These are phyloP conservation scores for Fusarium burgessii DNA, from an alignment of 2,329 filamentous ascomycete genomes.

Conservation along the genomic window DNA sequence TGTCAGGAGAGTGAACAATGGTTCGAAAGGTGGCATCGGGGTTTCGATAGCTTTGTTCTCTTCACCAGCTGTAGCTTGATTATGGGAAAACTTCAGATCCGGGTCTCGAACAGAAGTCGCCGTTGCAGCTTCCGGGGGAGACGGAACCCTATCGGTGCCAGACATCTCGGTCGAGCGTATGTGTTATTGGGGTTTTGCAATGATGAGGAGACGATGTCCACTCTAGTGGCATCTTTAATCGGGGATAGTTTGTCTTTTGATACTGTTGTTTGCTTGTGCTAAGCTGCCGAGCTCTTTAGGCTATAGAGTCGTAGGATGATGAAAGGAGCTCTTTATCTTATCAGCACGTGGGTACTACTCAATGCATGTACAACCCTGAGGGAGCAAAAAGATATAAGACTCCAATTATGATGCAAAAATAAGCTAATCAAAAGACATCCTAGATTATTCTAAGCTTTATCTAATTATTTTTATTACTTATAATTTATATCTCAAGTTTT, in stretches of 20 bases:
- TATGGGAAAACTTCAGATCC: constrained; percentile 27
- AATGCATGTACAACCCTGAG: not conserved
- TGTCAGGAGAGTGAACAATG: constrained; percentile 87
- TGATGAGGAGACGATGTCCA: constrained; percentile 30
- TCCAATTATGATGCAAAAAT: too few relatives aligned
- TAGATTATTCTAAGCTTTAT: too few relatives aligned
- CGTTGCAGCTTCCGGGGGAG: constrained; percentile 30
- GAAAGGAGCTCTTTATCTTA: constrained; percentile 48
- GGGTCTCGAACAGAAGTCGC: constrained; percentile 28
- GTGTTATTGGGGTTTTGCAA: constrained; percentile 10
- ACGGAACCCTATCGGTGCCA: constrained; percentile 42
- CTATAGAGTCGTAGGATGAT: constrained; percentile 35
- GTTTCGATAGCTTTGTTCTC: constrained; percentile 26
- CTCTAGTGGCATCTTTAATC: constrained; percentile 40
- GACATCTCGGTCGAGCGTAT: constrained; percentile 36
- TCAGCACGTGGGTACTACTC: constrained; percentile 46
- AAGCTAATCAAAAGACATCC: too few relatives aligned
- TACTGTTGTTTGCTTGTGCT: constrained; percentile 12
- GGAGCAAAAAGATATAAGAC: too few relatives aligned
- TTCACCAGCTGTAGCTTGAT: constrained; percentile 17
- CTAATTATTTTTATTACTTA: too few relatives aligned
- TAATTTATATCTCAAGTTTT: too few relatives aligned
- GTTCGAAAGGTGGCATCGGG: constrained; percentile 68
- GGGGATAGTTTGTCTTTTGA: constrained; percentile 4
- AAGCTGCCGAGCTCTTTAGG: constrained; percentile 18